Evolutionary conservation across 148 eudicot species (phyloP).

Genomic region (Rhododendron ferrugineum): DNA sequence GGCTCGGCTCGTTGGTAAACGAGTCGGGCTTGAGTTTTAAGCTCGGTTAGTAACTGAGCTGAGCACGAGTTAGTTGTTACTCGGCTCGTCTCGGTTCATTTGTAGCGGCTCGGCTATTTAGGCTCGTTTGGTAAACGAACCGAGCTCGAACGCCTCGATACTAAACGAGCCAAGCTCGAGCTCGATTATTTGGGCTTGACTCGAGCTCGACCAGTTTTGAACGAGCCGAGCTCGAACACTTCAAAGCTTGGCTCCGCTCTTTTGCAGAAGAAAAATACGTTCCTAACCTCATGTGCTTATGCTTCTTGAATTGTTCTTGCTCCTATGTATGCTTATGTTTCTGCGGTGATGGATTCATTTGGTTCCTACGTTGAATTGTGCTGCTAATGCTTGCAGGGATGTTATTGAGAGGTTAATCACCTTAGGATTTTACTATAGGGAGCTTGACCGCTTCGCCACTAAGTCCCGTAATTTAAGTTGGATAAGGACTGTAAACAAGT

Average conservation of each 20-base stretch:
- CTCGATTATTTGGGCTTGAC: neutral
- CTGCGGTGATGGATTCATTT: neutral
- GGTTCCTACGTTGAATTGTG: neutral
- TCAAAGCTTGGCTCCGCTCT: neutral
- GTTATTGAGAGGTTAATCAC: constrained; percentile 76
- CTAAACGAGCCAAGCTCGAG: neutral
- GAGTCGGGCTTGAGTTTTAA: too few relatives aligned
- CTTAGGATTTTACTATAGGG: constrained; percentile 90
- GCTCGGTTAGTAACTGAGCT: neutral
- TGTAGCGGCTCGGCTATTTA: neutral
- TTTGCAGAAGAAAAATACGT: neutral
- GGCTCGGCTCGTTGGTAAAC: neutral
- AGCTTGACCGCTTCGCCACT: constrained; percentile 79
- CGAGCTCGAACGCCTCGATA: neutral
- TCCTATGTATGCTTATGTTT: neutral
- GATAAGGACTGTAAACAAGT: constrained; percentile 58
- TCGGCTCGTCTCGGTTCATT: neutral
- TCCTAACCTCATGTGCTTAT: neutral
- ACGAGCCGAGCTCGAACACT: neutral
- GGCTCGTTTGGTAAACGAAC: neutral
- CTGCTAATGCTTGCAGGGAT: constrained; percentile 51
- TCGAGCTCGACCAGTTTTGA: neutral
- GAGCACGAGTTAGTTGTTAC: neutral
- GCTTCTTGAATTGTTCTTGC: neutral
- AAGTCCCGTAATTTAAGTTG: constrained; percentile 90